Evolutionary conservation across 108 stramenopile genomes (phyloP).

Genomic region (Skeletonema tropicum): DNA sequence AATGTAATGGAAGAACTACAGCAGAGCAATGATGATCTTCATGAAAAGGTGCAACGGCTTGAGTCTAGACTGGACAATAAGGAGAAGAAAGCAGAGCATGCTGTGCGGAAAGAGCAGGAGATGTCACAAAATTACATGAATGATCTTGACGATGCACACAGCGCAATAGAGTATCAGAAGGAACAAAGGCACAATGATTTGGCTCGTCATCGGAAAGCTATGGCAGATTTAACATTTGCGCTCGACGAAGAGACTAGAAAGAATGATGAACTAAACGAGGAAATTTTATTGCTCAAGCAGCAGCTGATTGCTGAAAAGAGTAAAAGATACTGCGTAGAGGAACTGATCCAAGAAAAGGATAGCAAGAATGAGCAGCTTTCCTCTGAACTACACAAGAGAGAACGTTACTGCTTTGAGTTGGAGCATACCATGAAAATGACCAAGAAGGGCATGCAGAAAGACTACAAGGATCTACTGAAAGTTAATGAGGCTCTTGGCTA

Average conservation of each 20-base stretch:
- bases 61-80: background rate
- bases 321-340: background rate
- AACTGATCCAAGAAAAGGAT: background rate
- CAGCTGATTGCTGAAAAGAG: background rate
- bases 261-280: background rate
- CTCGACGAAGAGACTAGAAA: background rate
- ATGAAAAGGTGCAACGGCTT: background rate
- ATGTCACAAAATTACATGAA: conserved; percentile 5
- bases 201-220: background rate
- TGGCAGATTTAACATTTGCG: background rate
- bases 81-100: background rate
- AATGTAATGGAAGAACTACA: background rate
- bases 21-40: background rate
- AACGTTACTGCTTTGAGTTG: background rate
- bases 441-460: background rate
- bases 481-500: background rate
- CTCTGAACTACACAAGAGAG: background rate
- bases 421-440: background rate
- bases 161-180: background rate
- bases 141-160: background rate
- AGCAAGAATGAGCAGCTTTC: background rate
- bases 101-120: background rate
- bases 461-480: background rate
- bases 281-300: background rate
- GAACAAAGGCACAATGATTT: background rate